A percentile compares a stretch with the other conserved stretches of the same genome.
These are phyloP conservation scores for Amphirosellinia nigrospora DNA, from an alignment of 495 filamentous ascomycete genomes.

Conservation along the genomic window DNA sequence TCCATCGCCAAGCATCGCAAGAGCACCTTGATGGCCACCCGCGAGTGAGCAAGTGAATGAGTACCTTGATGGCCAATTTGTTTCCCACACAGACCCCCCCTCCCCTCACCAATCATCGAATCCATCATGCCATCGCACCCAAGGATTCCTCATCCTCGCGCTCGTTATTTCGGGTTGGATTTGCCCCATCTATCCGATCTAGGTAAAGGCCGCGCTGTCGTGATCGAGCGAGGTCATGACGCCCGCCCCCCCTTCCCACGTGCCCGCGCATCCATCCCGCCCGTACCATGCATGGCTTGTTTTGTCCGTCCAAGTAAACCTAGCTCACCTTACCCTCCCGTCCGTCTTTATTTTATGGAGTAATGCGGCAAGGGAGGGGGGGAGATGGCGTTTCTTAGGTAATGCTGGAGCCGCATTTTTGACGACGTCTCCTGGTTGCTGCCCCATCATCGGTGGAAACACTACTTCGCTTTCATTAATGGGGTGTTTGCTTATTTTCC, in stretches of 20 bases:
- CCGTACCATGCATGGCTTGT: neutral
- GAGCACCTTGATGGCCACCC: conserved; percentile 19
- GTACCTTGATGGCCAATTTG: conserved; percentile 21
- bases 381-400: conserved; percentile 9
- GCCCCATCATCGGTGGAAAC: neutral
- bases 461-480: neutral
- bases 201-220: conserved; percentile 16
- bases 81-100: neutral
- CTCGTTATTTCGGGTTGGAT: neutral
- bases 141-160: neutral
- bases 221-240: conserved; percentile 18
- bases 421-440: conserved; percentile 17
- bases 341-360: conserved; percentile 18
- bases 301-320: neutral
- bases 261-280: neutral
- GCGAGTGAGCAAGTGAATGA: neutral
- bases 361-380: neutral
- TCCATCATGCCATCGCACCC: neutral
- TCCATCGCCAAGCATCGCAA: conserved; percentile 9
- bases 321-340: conserved; percentile 19
- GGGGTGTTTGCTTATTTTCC: too few relatives aligned
- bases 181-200: conserved; percentile 5
- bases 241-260: neutral
- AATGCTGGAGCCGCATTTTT: conserved; percentile 18
- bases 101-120: conserved; percentile 20